Evolutionary conservation across 768 basidiomycete species (phyloP), one percentile per base, ranked within the genome.

Genomic region (Boletus coccyginus): DNA sequence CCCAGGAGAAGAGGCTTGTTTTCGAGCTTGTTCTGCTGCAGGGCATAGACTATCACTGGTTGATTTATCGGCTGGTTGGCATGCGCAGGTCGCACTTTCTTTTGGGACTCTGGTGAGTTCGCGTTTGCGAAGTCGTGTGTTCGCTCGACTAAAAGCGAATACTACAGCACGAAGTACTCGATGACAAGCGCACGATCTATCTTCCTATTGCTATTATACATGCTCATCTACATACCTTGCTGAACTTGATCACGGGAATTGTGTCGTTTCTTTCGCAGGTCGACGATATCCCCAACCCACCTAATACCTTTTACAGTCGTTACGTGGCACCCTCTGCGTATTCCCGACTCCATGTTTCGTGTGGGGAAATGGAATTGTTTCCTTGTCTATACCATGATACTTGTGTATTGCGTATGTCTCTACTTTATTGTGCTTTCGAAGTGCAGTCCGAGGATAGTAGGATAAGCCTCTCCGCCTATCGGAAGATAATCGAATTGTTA

Each of bases 11-110:
- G 79, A 70, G 81, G 76, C 57, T 83, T 87, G 21, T 77, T 91
- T 67, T 86, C 81, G 74, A 75, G 76, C 58, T 74, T 83, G 42
- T 72, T 91, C 55, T 92, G 89, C 72, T 92, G 89, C 70, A 81
- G 83, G 63, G 83, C 78, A 75, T 89, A 59, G 58, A 73, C 27
- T 52, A 56, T 52, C 52, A 50, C 61, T 63, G 66, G 53, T 60
- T 62, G 61, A 59, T 69, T 43, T 46, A 56, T 50, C 27, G 27
- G 41, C 55, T 68, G 62, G 53, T 60, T 62, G 61, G 47, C 55
- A 54, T 57, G 67, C 67, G 69, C 66, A 21, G 70, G 69, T 40
- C 69, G 68, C 69, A 70, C 45, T 43, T 59, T 65, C 35, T 62
- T 58, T 49, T 51, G 58, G 70, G 59, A 61, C 56, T 53, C 60